A percentile compares a stretch with the other conserved stretches of the same genome.
Conservation (phyloP, 192 early-diverging fungal genomes). For the Spizellomyces punctatus region DNA sequence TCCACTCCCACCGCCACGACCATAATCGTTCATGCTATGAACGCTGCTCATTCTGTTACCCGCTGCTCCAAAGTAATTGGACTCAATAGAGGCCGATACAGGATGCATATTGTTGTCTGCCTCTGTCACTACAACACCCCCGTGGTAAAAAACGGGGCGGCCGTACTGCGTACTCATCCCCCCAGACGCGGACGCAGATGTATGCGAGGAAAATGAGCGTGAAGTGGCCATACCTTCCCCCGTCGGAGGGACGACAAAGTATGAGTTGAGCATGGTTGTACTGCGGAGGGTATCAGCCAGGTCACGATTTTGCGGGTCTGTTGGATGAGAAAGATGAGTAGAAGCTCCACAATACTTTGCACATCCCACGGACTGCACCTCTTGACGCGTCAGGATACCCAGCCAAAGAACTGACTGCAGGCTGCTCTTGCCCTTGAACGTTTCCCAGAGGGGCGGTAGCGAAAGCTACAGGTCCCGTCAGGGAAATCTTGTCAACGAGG, state of each 20-base stretch:
- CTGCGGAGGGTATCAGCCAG: conserved; percentile 31
- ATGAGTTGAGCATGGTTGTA: conserved; percentile 46
- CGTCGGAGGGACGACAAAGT: conserved; percentile 39
- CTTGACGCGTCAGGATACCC: not conserved
- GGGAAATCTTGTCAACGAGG: conserved; percentile 71
- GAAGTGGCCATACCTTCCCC: not conserved
- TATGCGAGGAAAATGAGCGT: too few relatives aligned
- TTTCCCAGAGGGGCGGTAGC: conserved; percentile 34
- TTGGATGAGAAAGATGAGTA: too few relatives aligned
- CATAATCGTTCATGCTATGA: too few relatives aligned
- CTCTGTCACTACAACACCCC: not conserved
- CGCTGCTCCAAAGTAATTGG: conserved; percentile 26
- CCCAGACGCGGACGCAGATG: too few relatives aligned
- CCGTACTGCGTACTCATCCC: not conserved
- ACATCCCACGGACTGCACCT: not conserved
- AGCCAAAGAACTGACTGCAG: not conserved
- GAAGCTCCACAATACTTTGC: too few relatives aligned
- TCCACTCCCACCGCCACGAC: too few relatives aligned
- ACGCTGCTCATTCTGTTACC: too few relatives aligned
- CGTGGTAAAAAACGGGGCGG: conserved; percentile 23
- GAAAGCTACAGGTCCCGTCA: conserved; percentile 40
- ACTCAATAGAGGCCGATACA: conserved; percentile 3
- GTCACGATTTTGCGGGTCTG: conserved; percentile 13
- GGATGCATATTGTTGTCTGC: too few relatives aligned
- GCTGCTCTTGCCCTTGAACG: not conserved